Conservation (phyloP, 169 alveolate genomes). For the Cryptosporidium parvum region DNA sequence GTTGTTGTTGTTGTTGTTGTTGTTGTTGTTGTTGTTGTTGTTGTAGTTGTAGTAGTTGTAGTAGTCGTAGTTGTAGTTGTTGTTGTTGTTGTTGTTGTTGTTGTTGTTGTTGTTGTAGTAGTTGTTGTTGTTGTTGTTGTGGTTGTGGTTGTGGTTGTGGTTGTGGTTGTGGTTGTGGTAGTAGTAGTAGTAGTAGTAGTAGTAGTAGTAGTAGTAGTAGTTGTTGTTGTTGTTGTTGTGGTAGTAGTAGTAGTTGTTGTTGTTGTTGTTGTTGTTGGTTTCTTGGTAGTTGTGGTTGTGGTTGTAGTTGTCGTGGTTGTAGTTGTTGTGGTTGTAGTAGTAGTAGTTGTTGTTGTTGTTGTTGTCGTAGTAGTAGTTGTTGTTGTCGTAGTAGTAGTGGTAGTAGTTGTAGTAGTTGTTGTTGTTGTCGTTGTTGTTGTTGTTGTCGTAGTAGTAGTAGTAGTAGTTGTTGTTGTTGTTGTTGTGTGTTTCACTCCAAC, state of each 20-base stretch:
- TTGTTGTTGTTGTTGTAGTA: not conserved
- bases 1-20: constrained; percentile 20
- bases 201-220: constrained; percentile 17
- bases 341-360: not conserved
- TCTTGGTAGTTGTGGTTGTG: constrained; percentile 5
- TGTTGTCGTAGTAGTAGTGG: constrained; percentile 32
- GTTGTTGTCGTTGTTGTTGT: constrained; percentile 14
- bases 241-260: constrained; percentile 32
- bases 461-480: constrained; percentile 26
- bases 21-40: constrained; percentile 3
- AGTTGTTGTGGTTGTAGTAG: constrained; percentile 18
- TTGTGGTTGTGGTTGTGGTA: not conserved
- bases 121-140: constrained; percentile 14
- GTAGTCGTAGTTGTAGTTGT: constrained; percentile 9
- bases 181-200: constrained; percentile 28
- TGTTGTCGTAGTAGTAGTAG: constrained; percentile 18
- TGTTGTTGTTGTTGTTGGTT: constrained; percentile 13
- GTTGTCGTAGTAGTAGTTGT: constrained; percentile 30
- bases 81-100: constrained; percentile 2
- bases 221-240: constrained; percentile 16
- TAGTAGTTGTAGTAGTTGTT: constrained; percentile 1
- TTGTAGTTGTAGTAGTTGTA: constrained; percentile 6
- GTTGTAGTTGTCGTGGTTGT: constrained; percentile 17
- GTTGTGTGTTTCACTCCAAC: constrained; percentile 33
- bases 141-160: constrained; percentile 3